Conservation (phyloP, 257 asterid species). For the Jaltomata sinuosa region DNA sequence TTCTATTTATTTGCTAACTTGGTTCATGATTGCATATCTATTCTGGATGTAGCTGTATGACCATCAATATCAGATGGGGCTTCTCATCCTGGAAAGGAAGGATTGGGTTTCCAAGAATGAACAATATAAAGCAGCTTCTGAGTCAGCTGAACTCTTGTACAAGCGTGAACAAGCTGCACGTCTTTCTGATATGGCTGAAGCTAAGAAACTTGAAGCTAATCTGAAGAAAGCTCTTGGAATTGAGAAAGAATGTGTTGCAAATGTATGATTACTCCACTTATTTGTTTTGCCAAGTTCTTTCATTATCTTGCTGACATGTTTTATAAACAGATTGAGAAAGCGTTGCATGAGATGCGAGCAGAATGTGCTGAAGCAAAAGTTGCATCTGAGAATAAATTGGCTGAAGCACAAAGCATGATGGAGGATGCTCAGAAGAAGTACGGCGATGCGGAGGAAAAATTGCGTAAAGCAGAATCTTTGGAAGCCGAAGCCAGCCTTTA, state of each 20-base stretch:
- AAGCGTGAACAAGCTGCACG: conserved; percentile 64
- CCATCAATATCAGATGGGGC: conserved; percentile 96
- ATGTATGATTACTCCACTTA: conserved; percentile 28
- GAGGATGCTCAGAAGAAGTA: conserved; percentile 64
- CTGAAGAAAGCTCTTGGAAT: conserved; percentile 81
- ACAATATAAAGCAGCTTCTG: conserved; percentile 53
- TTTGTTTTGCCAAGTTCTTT: background rate
- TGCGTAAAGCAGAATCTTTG: conserved; percentile 64
- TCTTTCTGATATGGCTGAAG: conserved; percentile 45
- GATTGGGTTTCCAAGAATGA: conserved; percentile 74
- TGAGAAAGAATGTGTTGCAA: conserved; percentile 91
- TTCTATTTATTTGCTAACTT: background rate
- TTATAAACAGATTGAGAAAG: conserved; percentile 70
- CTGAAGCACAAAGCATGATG: conserved; percentile 61
- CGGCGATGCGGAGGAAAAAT: conserved; percentile 62
- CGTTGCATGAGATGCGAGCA: conserved; percentile 93
- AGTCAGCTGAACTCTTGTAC: conserved; percentile 51
- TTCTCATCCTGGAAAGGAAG: conserved; percentile 76
- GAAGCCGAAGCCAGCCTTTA: conserved; percentile 80
- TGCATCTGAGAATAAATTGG: conserved; percentile 58
- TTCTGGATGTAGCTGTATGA: conserved; percentile 46
- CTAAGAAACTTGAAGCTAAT: conserved; percentile 71
- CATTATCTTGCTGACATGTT: background rate
- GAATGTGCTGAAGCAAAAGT: conserved; percentile 87
- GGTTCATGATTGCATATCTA: background rate